Conservation (phyloP, 305 asterid species). For the Lippia alba region DNA sequence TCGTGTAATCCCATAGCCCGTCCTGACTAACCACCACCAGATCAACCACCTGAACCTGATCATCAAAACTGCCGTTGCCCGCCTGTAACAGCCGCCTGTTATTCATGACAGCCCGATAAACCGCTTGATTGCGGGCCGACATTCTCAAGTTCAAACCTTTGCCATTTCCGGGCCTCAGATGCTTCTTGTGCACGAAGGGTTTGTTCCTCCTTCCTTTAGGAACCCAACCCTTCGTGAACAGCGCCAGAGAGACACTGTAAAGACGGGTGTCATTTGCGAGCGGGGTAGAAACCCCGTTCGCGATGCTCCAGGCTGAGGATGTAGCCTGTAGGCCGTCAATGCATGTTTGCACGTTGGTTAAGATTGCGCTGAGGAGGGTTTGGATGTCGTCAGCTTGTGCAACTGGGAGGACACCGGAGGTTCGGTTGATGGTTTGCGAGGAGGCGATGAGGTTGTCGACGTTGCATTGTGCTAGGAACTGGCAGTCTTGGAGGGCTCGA, state of each 20-base stretch:
- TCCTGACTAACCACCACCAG: conserved; percentile 65
- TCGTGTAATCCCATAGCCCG: conserved; percentile 58
- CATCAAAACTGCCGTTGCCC: conserved; percentile 4
- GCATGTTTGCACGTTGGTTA: conserved; percentile 81
- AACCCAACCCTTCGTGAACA: conserved; percentile 70
- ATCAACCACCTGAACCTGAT: conserved; percentile 50
- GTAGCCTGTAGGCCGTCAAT: conserved; percentile 60
- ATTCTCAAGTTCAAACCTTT: conserved; percentile 50
- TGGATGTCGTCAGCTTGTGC: conserved; percentile 56
- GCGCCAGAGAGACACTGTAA: conserved; percentile 67
- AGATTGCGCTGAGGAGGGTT: conserved; percentile 68
- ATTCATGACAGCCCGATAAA: conserved; percentile 37
- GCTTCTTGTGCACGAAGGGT: conserved; percentile 22
- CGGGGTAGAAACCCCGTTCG: conserved; percentile 48
- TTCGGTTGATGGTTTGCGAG: conserved; percentile 35
- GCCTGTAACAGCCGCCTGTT: conserved; percentile 56
- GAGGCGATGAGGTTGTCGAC: conserved; percentile 49
- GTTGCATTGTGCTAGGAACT: conserved; percentile 57
- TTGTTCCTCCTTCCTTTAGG: conserved; percentile 36
- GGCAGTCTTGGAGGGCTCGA: conserved; percentile 74
- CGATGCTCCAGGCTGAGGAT: conserved; percentile 59
- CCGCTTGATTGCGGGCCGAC: conserved; percentile 36
- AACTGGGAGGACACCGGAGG: conserved; percentile 41
- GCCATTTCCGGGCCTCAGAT: conserved; percentile 39
- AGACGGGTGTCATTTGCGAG: conserved; percentile 61